Base-by-base conservation (phyloP, 306 rosid genomes). In the Pterocarpus santalinus region DNA sequence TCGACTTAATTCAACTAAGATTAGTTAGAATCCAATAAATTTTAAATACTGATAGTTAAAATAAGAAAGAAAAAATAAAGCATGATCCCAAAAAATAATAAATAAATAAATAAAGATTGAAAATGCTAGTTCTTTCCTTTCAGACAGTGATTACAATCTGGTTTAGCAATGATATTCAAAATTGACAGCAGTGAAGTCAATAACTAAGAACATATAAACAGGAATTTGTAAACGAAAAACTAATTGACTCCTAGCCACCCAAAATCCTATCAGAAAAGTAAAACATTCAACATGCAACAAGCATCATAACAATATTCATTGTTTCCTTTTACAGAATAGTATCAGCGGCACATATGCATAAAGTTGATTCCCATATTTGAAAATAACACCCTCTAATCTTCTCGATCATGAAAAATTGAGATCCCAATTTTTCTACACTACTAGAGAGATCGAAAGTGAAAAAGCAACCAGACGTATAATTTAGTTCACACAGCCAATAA, bases 341-440 rank as follows among this genome's bases (percentile, higher is more conserved):
- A 15, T 33, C n/a, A 14, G 13, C 8, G 8, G n/a, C 32, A 52
- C 47, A 49, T 51, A 34, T n/a, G 65, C 77, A 72, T 43, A 43
- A 75, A 60, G 79, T 75, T 60, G 69, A 44, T 13, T 75, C 13
- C 28, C 58, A 43, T 74, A 15, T 75, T 62, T 60, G 69, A 60
- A 75, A 75, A 61, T 15, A 66, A 60, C 51, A 34, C 10, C 22
- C 52, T 35, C 13, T 49, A 34, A 65, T 34, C 14, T 12, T 0
- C 64, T 12, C 9, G n/a, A 16, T 12, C 55, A 51, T 36, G 32
- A 36, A 65, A 77, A 65, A 1, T 76, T 51, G 39, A 43, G 6
- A 51, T 36, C 55, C 14, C n/a, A 8, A 76, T 44, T 49, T 63
- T 64, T 65, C 3, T 75, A n/a, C 62, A 8, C 36, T 34, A 38